Percentiles rank a stretch among this genome's conserved stretches.
These are phyloP conservation scores for Geum urbanum DNA, from an alignment of 306 rosid species.

Conservation along the genomic window DNA sequence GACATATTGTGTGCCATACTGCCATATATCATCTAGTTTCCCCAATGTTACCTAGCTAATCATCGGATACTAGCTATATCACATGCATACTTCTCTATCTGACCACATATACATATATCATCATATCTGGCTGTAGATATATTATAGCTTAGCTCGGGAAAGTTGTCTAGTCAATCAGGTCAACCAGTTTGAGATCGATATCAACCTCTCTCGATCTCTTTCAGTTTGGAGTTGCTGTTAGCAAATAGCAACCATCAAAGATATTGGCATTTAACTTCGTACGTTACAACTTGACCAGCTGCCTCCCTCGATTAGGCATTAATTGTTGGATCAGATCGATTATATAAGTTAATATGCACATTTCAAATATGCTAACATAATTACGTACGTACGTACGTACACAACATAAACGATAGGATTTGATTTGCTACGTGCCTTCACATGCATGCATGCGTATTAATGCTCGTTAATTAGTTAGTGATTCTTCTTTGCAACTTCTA, in stretches of 20 bases:
- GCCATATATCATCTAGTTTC: conserved; percentile 41
- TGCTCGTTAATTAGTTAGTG: not conserved
- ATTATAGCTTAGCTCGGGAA: not conserved
- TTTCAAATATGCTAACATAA: not conserved
- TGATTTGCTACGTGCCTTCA: conserved; percentile 2
- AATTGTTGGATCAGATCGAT: not conserved
- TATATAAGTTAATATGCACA: not conserved
- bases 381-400: not conserved
- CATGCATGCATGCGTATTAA: not conserved
- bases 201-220: not conserved
- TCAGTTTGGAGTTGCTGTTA: not conserved
- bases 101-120: not conserved
- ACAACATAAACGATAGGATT: not conserved
- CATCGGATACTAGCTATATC: not conserved
- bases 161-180: not conserved
- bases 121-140: not conserved
- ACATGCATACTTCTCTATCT: no score
- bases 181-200: not conserved
- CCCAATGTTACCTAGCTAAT: not conserved
- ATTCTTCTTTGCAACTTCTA: not conserved
- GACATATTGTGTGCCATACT: conserved; percentile 31
- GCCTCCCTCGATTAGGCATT: conserved; percentile 9
- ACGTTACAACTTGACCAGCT: not conserved
- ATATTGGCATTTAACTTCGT: not conserved
- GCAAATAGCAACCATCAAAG: not conserved